These are phyloP conservation scores for Penicillium sp. DNA, from an alignment of 2,329 filamentous ascomycete genomes.

Conservation along the genomic window DNA sequence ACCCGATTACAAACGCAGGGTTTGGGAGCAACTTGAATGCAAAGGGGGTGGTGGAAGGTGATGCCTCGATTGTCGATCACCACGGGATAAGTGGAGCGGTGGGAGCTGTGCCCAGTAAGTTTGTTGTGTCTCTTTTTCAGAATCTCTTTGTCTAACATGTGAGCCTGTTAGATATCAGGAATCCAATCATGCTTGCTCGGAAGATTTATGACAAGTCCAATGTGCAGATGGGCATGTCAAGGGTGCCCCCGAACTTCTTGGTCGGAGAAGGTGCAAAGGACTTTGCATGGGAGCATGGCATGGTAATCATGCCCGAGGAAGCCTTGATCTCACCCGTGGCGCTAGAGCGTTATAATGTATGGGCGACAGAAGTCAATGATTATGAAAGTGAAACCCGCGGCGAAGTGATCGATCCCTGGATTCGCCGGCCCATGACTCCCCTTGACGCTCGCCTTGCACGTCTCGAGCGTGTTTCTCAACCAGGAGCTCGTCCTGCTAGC, in stretches of 20 bases:
- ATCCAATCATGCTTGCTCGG: constrained; percentile 85
- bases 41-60: constrained; percentile 88
- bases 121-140: constrained; percentile 23
- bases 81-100: constrained; percentile 87
- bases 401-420: constrained; percentile 19
- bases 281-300: constrained; percentile 79
- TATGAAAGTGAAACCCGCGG: constrained; percentile 51
- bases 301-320: constrained; percentile 72
- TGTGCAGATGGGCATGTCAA: constrained; percentile 73
- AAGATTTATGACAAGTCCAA: constrained; percentile 76
- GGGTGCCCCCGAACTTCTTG: constrained; percentile 89
- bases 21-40: constrained; percentile 93
- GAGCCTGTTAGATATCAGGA: constrained; percentile 61
- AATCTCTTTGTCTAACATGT: constrained; percentile 8
- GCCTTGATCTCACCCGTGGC: constrained; percentile 77
- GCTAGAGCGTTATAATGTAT: constrained; percentile 73
- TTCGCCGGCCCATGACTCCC: constrained; percentile 27
- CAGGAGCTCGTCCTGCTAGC: background rate
- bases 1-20: constrained; percentile 93
- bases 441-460: constrained; percentile 14
- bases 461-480: background rate
- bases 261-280: constrained; percentile 80
- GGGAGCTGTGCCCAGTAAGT: constrained; percentile 82
- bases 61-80: constrained; percentile 91
- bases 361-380: constrained; percentile 55